A percentile compares a stretch with the other conserved stretches of the same genome.
phyloP scores from a whole-genome alignment of 169 alveolate species.

The Plasmodium inui region DNA sequence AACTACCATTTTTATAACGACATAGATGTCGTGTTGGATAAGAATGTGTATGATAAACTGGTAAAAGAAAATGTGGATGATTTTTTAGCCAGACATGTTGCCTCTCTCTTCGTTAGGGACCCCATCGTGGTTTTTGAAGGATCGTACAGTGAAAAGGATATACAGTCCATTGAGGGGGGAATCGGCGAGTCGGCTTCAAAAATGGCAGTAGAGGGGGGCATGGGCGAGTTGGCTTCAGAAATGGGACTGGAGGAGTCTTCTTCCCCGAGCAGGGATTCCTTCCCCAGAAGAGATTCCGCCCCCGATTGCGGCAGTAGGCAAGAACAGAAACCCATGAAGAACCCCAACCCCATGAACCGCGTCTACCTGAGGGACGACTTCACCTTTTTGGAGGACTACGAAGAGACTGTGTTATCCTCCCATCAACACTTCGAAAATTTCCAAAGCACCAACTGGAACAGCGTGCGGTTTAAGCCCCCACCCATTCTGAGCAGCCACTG shows the following conservation, averaged over 20 bases:
- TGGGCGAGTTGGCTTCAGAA: slow-evolving; percentile 5
- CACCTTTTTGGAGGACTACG: slow-evolving; percentile 62
- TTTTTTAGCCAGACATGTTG: slow-evolving; percentile 92
- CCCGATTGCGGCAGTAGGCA: not conserved
- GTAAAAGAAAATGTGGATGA: slow-evolving; percentile 88
- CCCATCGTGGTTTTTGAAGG: slow-evolving; percentile 93
- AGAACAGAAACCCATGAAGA: no score
- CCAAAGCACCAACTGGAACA: slow-evolving; percentile 97
- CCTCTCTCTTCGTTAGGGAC: slow-evolving; percentile 91
- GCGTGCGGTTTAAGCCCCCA: slow-evolving; percentile 97
- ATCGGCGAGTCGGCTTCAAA: not conserved
- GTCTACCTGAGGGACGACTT: slow-evolving; percentile 43
- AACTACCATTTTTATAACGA: slow-evolving; percentile 87
- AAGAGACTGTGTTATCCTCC: slow-evolving; percentile 66
- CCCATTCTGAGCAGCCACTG: slow-evolving; percentile 82
- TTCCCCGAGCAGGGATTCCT: not conserved
- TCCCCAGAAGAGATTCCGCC: not conserved
- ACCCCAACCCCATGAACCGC: not conserved
- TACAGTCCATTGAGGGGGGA: slow-evolving; percentile 64
- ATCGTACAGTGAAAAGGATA: slow-evolving; percentile 69
- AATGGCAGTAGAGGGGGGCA: slow-evolving; percentile 10
- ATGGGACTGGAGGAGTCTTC: not conserved
- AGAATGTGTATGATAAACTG: slow-evolving; percentile 83
- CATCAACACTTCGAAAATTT: slow-evolving; percentile 93
- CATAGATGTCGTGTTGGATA: slow-evolving; percentile 87